Evolutionary conservation across 257 asterid genomes (phyloP).

Genomic region (Rauvolfia tetraphylla): DNA sequence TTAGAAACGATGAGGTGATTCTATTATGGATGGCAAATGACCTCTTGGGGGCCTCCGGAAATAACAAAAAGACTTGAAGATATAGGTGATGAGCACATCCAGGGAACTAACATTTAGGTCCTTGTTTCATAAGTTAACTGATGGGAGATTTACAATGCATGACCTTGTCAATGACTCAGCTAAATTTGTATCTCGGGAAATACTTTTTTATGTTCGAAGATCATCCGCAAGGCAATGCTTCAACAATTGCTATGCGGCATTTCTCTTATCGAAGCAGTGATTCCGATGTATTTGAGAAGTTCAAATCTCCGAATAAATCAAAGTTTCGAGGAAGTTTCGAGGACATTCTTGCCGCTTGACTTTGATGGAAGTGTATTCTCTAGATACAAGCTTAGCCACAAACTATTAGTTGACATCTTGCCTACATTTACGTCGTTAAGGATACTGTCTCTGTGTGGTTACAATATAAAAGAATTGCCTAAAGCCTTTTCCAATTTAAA

Average conservation of each 20-base stretch:
- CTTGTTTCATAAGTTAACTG: conserved; percentile 36
- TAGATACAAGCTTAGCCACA: background rate
- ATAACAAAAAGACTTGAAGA: conserved; percentile 29
- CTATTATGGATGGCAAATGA: conserved; percentile 61
- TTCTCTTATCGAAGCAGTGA: conserved; percentile 43
- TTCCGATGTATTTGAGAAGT: conserved; percentile 35
- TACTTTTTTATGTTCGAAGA: conserved; percentile 49
- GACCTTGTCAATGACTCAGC: conserved; percentile 45
- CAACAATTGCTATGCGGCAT: conserved; percentile 22
- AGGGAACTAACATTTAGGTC: conserved; percentile 40
- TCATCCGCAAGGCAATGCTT: conserved; percentile 14
- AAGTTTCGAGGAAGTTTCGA: conserved; percentile 38
- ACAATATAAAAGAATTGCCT: background rate
- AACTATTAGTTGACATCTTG: background rate
- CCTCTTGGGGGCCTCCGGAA: conserved; percentile 18
- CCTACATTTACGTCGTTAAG: no score
- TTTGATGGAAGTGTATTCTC: background rate
- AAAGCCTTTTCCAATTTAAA: background rate
- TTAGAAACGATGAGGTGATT: conserved; percentile 40
- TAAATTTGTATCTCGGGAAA: conserved; percentile 49
- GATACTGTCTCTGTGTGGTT: conserved; percentile 3
- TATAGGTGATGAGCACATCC: conserved; percentile 41
- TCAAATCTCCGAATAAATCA: background rate
- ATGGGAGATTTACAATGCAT: conserved; percentile 21
- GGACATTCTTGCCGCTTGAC: conserved; percentile 43